These are phyloP conservation scores for Bacidia gigantensis DNA, from an alignment of 495 filamentous ascomycete species.

Conservation along the genomic window DNA sequence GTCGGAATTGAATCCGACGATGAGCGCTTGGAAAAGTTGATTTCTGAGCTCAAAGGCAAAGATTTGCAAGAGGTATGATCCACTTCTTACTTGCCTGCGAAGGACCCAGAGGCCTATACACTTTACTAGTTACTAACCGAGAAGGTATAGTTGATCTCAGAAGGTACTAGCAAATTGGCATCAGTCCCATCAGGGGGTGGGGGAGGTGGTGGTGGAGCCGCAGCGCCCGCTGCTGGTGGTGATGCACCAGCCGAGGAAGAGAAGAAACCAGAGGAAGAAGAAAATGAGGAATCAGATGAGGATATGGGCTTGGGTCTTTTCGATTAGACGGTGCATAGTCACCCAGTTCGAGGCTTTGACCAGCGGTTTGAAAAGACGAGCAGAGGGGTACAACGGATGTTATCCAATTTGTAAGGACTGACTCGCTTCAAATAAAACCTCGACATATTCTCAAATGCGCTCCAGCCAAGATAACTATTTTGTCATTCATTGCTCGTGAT, in stretches of 20 bases:
- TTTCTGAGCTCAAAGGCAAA: conserved; percentile 94
- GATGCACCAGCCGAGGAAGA: conserved; percentile 56
- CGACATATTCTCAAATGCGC: no score
- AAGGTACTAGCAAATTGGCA: conserved; percentile 86
- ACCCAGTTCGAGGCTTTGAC: no score
- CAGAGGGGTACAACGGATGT: no score
- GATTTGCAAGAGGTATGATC: conserved; percentile 75
- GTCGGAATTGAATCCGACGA: conserved; percentile 92
- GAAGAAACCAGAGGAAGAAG: conserved; percentile 57
- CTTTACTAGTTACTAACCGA: not conserved
- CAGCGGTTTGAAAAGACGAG: no score
- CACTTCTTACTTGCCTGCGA: not conserved
- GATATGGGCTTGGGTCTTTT: conserved; percentile 99
- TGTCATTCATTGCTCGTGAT: no score
- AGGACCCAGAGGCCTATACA: not conserved
- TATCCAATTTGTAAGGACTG: no score
- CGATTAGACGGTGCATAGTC: conserved; percentile 53
- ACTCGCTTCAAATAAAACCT: no score
- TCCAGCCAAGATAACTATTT: no score
- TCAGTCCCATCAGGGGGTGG: conserved; percentile 84
- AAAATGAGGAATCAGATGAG: conserved; percentile 91
- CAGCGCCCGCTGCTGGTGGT: conserved; percentile 52
- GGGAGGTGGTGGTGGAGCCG: conserved; percentile 47
- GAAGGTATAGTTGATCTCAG: conserved; percentile 62
- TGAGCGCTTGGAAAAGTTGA: conserved; percentile 71